Base-by-base conservation (phyloP, 2,329 filamentous ascomycete genomes). In the Clarireedia homoeocarpa region DNA sequence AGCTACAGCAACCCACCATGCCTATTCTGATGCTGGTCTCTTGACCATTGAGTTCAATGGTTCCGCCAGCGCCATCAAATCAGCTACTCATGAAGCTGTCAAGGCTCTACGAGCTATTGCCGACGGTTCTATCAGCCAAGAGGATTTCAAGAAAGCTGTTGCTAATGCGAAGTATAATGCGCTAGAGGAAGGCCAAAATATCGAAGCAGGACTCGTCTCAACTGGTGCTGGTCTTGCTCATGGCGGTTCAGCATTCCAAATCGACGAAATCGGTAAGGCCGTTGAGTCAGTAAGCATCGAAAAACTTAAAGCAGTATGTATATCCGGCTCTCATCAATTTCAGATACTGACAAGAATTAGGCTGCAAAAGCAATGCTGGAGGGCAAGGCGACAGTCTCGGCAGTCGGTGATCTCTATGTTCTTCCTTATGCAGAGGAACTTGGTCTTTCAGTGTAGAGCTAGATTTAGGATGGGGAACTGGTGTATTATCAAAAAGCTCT, bases 21-120 rank as follows among this genome's bases (percentile, higher is more conserved):
- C 86, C 63, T 99, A 96, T 83, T 96, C 92, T 15, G 94, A 99
- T 70, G 89, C 94, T 63, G 92, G 94, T 67, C 87, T 99, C 48
- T 78, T 99, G 64, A 83, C 88, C 67, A 83, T 96, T 66, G 85
- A 89, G 70, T 80, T 99, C 65, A 83, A 79, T 56, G 95, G 94
- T 57, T 76, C 83, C 51, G 88, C 90, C 47, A 70, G 77, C 52
- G 84, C 86, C 62, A 84, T 99, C 62, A 82, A 84, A 63, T 80
- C 82, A 69, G 88, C 85, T 57, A 87, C 90, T 55, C 79, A 84
- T 72, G 86, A 86, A 69, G 83, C 89, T 40, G 88, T 91, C 66
- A 88, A 91, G 71, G 82, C 85, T 46, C 77, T 99, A 66, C 89
- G 95, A 82, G 83, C 82, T 73, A 80, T 96, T 63, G 85, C 89